Conservation (phyloP, 805 yeast species). For the Candida rishiriensis region DNA sequence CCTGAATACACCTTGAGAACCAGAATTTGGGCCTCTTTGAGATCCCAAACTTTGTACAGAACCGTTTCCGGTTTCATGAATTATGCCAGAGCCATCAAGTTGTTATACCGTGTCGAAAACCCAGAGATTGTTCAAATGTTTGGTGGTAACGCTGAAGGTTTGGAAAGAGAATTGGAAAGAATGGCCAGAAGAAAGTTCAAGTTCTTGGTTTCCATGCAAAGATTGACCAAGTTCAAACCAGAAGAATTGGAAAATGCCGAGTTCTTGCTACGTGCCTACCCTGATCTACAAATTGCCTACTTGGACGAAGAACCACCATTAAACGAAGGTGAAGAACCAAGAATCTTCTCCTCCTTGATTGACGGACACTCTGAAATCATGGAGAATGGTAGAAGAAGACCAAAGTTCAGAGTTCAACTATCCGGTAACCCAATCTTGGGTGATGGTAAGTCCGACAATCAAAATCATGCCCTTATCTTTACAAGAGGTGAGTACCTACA, state of each 20-base stretch:
- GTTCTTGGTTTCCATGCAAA: slow-evolving; percentile 82
- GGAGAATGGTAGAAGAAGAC: slow-evolving; percentile 71
- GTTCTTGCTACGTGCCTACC: slow-evolving; percentile 75
- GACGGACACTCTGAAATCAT: slow-evolving; percentile 76
- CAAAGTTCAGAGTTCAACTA: slow-evolving; percentile 68
- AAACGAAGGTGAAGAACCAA: slow-evolving; percentile 63
- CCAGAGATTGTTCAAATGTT: slow-evolving; percentile 96
- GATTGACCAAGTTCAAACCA: slow-evolving; percentile 64
- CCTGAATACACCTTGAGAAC: slow-evolving; percentile 96
- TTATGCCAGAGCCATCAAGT: slow-evolving; percentile 92
- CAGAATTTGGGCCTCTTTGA: slow-evolving; percentile 96
- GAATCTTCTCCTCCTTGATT: slow-evolving; percentile 70
- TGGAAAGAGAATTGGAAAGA: slow-evolving; percentile 88
- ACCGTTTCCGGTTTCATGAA: slow-evolving; percentile 99
- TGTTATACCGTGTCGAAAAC: slow-evolving; percentile 90
- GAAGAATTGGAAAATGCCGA: slow-evolving; percentile 80
- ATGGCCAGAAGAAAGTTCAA: slow-evolving; percentile 84
- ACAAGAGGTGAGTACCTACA: slow-evolving; percentile 84
- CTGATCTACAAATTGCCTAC: slow-evolving; percentile 86
- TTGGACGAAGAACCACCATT: slow-evolving; percentile 87
- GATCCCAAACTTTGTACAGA: slow-evolving; percentile 95
- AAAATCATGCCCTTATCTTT: slow-evolving; percentile 74
- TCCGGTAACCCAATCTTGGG: slow-evolving; percentile 86
- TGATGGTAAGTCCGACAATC: slow-evolving; percentile 87
- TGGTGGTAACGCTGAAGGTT: slow-evolving; percentile 97